phyloP scores from a whole-genome alignment of 2,329 filamentous ascomycete species.

The Botrytis pseudocinerea region DNA sequence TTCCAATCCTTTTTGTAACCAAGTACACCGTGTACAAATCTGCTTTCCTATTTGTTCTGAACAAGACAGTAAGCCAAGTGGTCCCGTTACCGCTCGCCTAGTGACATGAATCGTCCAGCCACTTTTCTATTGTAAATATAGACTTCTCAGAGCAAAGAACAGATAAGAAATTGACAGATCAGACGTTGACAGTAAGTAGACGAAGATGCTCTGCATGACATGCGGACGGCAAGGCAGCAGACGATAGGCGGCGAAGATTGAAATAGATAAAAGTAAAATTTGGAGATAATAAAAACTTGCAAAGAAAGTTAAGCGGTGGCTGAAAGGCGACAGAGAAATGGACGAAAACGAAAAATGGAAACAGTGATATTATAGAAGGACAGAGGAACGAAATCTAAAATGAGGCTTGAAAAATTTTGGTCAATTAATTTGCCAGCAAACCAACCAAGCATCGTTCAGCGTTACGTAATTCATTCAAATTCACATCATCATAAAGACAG shows the following conservation, averaged over 20 bases:
- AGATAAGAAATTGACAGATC: background rate
- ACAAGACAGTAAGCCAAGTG: background rate
- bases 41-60: background rate
- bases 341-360: too few species aligned
- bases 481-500: too few species aligned
- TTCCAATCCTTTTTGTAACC: background rate
- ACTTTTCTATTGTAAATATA: background rate
- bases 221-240: background rate
- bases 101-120: background rate
- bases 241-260: background rate
- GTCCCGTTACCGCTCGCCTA: background rate
- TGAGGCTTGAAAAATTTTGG: background rate
- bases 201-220: rapidly evolving
- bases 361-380: too few species aligned
- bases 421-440: background rate
- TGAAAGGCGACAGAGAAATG: background rate
- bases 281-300: background rate
- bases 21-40: background rate
- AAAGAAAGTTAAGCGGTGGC: too few species aligned
- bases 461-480: too few species aligned
- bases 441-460: background rate
- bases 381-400: background rate
- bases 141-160: rapidly evolving
- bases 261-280: background rate
- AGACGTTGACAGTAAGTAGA: background rate